Evolutionary conservation across 2,329 filamentous ascomycete species (phyloP).

Genomic region (Clonostachys rhizophaga): DNA sequence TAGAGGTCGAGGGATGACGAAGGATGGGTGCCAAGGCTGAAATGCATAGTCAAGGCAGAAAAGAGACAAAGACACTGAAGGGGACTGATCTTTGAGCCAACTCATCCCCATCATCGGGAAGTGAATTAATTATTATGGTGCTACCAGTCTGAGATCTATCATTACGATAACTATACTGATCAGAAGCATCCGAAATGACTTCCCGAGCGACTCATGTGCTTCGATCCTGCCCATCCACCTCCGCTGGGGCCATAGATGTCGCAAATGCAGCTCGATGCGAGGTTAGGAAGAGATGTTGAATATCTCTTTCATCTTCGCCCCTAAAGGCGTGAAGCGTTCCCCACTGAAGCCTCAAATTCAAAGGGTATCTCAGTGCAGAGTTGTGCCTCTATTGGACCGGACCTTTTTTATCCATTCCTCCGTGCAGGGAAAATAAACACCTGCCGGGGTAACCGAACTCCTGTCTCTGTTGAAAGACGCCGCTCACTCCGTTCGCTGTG

Average conservation of each 20-base stretch:
- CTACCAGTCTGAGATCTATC: too few relatives aligned
- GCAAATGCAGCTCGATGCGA: conserved; percentile 3
- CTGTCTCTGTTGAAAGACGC: conserved; percentile 45
- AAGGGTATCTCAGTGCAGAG: conserved; percentile 36
- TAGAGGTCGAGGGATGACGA: too few relatives aligned
- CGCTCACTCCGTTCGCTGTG: conserved; percentile 6
- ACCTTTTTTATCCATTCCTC: conserved; percentile 12
- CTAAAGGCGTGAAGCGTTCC: conserved; percentile 7
- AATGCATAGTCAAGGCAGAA: too few relatives aligned
- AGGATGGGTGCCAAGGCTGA: too few relatives aligned
- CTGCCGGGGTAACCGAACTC: conserved; percentile 19
- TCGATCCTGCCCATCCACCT: not conserved
- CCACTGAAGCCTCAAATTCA: conserved; percentile 1
- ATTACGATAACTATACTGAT: too few relatives aligned
- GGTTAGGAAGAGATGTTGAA: conserved; percentile 38
- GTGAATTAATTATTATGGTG: too few relatives aligned
- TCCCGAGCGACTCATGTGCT: too few relatives aligned
- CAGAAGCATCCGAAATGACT: too few relatives aligned
- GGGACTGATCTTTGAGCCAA: too few relatives aligned
- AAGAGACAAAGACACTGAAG: too few relatives aligned
- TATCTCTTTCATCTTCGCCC: conserved; percentile 30
- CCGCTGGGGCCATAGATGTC: not conserved
- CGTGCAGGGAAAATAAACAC: too few relatives aligned
- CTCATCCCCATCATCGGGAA: too few relatives aligned
- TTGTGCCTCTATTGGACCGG: conserved; percentile 8